phyloP scores from a whole-genome alignment of 2,329 filamentous ascomycete genomes.

The Plectosphaerella plurivora region DNA sequence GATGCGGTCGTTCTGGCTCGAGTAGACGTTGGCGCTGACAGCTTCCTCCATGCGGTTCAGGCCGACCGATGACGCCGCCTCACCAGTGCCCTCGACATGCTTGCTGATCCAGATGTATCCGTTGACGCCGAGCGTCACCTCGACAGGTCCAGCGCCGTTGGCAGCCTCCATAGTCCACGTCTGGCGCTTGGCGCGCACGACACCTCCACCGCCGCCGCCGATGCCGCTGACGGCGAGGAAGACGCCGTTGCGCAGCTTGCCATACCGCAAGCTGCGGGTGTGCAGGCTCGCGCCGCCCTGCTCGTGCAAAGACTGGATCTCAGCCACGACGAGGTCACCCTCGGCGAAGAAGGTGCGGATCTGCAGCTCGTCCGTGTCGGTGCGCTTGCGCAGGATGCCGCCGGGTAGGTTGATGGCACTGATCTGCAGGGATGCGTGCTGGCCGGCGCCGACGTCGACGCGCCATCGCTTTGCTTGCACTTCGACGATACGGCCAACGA shows the following conservation, averaged over 20 bases:
- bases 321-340: constrained; percentile 88
- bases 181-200: constrained; percentile 79
- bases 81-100: constrained; percentile 59
- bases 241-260: constrained; percentile 89
- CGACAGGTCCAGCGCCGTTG: constrained; percentile 60
- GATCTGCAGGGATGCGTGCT: constrained; percentile 80
- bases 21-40: constrained; percentile 83
- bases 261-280: constrained; percentile 87
- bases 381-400: constrained; percentile 84
- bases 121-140: constrained; percentile 90
- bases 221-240: constrained; percentile 80
- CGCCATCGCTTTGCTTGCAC: constrained; percentile 94
- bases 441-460: constrained; percentile 84
- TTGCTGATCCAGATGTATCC: constrained; percentile 95
- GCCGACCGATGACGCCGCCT: constrained; percentile 52
- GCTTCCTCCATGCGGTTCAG: constrained; percentile 87
- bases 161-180: constrained; percentile 71
- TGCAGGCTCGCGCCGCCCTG: constrained; percentile 87
- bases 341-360: constrained; percentile 97
- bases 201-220: constrained; percentile 80
- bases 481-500: constrained; percentile 88
- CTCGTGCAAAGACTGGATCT: constrained; percentile 84
- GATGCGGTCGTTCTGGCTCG: constrained; percentile 89
- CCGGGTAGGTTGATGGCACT: constrained; percentile 92
- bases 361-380: constrained; percentile 93